Conservation (phyloP, 768 basidiomycete genomes). For the Suillus brevipes region DNA sequence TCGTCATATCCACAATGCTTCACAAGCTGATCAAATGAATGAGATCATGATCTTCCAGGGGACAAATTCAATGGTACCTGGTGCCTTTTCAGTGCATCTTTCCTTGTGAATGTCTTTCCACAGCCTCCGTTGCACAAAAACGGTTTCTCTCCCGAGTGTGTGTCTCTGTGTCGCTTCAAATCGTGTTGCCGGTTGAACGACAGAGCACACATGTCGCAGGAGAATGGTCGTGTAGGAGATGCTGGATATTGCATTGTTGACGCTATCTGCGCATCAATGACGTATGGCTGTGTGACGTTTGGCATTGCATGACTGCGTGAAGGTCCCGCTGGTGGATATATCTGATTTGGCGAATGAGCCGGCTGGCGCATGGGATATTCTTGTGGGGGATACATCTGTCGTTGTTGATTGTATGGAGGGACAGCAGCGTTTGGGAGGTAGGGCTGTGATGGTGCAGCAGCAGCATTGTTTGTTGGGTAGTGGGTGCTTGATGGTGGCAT, state of each 20-base stretch:
- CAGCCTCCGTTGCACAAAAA: conserved; percentile 82
- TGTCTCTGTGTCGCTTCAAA: conserved; percentile 80
- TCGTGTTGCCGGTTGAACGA: conserved; percentile 89
- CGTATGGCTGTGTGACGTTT: background rate
- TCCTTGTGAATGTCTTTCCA: conserved; percentile 84
- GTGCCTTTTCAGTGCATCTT: conserved; percentile 84
- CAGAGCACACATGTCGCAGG: conserved; percentile 71
- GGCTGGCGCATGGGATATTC: conserved; percentile 32
- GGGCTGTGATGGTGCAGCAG: conserved; percentile 20
- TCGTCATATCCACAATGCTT: conserved; percentile 78
- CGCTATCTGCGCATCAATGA: conserved; percentile 6
- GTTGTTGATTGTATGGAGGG: conserved; percentile 24
- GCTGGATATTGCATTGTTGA: conserved; percentile 50
- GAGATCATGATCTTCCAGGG: conserved; percentile 12
- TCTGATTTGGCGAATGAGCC: conserved; percentile 33
- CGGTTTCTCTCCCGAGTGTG: conserved; percentile 84
- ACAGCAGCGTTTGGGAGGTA: conserved; percentile 18
- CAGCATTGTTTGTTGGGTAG: conserved; percentile 20
- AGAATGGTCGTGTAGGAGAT: conserved; percentile 61
- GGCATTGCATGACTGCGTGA: background rate
- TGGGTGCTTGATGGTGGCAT: conserved; percentile 11
- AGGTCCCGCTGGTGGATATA: background rate
- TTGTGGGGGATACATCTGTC: conserved; percentile 27
- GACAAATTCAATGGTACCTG: conserved; percentile 47
- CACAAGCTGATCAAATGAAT: conserved; percentile 53